A percentile compares a stretch with the other conserved stretches of the same genome.
Evolutionary conservation across 257 asterid species (phyloP).

Genomic region (Solanum ossicruentum): DNA sequence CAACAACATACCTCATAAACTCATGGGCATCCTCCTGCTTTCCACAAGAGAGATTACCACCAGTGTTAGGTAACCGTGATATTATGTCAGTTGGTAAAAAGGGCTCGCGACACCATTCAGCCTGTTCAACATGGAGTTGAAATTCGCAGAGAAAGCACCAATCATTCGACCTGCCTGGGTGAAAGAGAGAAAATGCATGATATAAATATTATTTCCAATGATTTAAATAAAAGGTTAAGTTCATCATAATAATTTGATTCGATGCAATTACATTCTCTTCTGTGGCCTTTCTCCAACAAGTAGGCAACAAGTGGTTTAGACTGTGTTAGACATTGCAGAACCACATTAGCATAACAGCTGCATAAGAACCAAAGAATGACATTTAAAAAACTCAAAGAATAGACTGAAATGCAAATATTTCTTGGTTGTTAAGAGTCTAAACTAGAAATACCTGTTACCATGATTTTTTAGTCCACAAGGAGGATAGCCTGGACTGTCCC

Average conservation of each 20-base stretch:
- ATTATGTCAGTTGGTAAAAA: conserved; percentile 86
- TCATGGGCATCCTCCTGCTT: conserved; percentile 99
- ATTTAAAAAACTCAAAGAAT: neutral
- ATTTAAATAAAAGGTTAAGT: neutral
- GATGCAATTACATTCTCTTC: conserved; percentile 41
- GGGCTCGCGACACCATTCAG: conserved; percentile 43
- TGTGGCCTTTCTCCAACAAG: conserved; percentile 76
- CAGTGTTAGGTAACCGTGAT: conserved; percentile 69
- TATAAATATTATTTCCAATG: neutral
- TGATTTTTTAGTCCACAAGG: conserved; percentile 92
- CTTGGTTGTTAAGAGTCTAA: neutral
- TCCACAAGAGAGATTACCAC: conserved; percentile 89
- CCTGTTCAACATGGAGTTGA: conserved; percentile 60
- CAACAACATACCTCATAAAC: conserved; percentile 66
- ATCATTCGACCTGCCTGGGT: conserved; percentile 58
- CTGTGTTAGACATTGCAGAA: conserved; percentile 80
- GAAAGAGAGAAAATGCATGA: conserved; percentile 2
- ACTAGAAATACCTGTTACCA: conserved; percentile 67
- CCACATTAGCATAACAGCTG: conserved; percentile 96
- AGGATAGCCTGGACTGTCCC: conserved; percentile 57
- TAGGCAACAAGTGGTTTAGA: conserved; percentile 83
- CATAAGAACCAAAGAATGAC: conserved; percentile 8
- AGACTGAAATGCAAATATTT: neutral
- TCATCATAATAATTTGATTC: neutral
- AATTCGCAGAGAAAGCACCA: conserved; percentile 97